Percentiles rank a stretch among this genome's conserved stretches.
These are phyloP conservation scores for Cnidoscolus chayamansa DNA, from an alignment of 441 rosid species.

Conservation along the genomic window DNA sequence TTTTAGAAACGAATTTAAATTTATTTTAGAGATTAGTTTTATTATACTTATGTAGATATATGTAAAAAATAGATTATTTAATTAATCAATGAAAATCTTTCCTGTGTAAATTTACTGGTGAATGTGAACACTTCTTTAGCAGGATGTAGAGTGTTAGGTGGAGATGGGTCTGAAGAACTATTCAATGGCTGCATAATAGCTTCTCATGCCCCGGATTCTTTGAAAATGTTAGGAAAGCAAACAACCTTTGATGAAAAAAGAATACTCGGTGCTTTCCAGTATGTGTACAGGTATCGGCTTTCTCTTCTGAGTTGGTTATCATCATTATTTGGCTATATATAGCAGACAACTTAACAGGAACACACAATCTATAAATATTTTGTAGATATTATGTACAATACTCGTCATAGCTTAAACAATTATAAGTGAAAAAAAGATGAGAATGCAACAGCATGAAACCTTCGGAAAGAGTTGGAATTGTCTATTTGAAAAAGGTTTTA, in stretches of 20 bases:
- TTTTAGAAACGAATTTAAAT: no score
- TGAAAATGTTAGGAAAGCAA: slow-evolving; percentile 53
- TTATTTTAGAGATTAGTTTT: no score
- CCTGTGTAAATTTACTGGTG: not conserved
- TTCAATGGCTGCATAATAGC: slow-evolving; percentile 55
- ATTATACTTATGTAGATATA: no score
- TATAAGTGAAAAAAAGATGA: not conserved
- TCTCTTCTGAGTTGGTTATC: not conserved
- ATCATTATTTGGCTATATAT: not conserved
- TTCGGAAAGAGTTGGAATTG: not conserved
- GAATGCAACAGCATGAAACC: not conserved
- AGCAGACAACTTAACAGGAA: not conserved
- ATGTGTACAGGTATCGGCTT: slow-evolving; percentile 56
- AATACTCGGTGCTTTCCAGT: slow-evolving; percentile 81
- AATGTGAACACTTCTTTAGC: slow-evolving; percentile 14
- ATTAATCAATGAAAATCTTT: not conserved
- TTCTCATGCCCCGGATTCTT: slow-evolving; percentile 76
- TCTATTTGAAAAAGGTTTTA: not conserved
- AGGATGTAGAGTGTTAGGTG: slow-evolving; percentile 45
- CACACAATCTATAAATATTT: not conserved
- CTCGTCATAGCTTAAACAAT: not conserved
- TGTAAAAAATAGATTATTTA: not conserved
- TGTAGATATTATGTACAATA: not conserved
- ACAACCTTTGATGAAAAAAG: slow-evolving; percentile 75
- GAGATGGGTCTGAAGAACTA: slow-evolving; percentile 48